A percentile compares a stretch with the other conserved stretches of the same genome.
phyloP scores from a whole-genome alignment of 768 basidiomycete species.

The Lenzites betulinus region DNA sequence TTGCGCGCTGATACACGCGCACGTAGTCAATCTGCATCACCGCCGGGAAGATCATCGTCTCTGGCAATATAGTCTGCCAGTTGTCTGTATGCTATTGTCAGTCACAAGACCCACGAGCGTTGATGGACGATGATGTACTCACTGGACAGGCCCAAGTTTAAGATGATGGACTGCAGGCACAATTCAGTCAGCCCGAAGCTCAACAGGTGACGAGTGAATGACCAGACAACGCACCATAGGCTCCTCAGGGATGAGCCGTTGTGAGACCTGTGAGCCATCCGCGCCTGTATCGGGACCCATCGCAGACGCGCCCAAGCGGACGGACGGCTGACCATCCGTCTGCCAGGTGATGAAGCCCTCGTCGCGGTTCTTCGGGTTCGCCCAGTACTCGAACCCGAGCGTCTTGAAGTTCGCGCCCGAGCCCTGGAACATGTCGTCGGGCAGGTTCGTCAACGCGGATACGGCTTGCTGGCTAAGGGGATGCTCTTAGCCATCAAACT shows the following conservation, averaged over 20 bases:
- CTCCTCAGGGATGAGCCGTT: slow-evolving; percentile 61
- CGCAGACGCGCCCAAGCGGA: slow-evolving; percentile 54
- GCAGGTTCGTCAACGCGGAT: slow-evolving; percentile 47
- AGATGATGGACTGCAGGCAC: slow-evolving; percentile 44
- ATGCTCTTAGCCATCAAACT: too few relatives aligned
- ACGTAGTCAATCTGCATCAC: slow-evolving; percentile 78
- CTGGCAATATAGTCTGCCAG: slow-evolving; percentile 63
- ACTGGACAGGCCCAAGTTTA: slow-evolving; percentile 67
- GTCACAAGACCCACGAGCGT: neutral
- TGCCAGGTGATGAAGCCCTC: slow-evolving; percentile 80
- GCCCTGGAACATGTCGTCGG: slow-evolving; percentile 59
- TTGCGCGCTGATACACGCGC: slow-evolving; percentile 73
- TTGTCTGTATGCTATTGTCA: slow-evolving; percentile 40
- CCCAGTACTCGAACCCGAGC: slow-evolving; percentile 76
- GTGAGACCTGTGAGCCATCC: slow-evolving; percentile 52
- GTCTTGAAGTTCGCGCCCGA: slow-evolving; percentile 52
- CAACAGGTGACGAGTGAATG: neutral
- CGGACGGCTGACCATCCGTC: slow-evolving; percentile 54
- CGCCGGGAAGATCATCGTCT: slow-evolving; percentile 67
- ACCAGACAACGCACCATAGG: slow-evolving; percentile 40
- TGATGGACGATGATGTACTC: slow-evolving; percentile 28
- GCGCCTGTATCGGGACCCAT: slow-evolving; percentile 47
- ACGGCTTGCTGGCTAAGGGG: slow-evolving; percentile 49
- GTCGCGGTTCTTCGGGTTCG: slow-evolving; percentile 52
- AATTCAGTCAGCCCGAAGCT: neutral